Base-by-base conservation (phyloP, 768 basidiomycete species). In the Tylopilus vinaceipallidus region DNA sequence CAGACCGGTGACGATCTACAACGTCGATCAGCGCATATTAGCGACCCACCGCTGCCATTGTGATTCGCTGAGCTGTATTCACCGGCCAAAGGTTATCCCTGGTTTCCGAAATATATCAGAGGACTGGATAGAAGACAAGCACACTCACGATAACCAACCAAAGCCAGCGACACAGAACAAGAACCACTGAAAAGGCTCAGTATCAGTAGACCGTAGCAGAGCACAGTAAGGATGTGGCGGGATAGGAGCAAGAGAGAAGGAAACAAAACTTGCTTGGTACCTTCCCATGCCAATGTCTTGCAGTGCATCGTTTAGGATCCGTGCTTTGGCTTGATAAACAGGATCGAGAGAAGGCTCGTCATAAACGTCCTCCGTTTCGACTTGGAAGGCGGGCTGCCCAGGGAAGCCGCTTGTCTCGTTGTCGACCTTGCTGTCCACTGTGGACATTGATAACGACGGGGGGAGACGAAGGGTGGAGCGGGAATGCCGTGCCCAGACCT, bases 61-160 rank as follows among this genome's bases (percentile, higher is more conserved):
- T 24, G n/a, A n/a, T n/a, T n/a, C n/a, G 26, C 14, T 32, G 30
- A 42, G 11, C 17, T 46, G 40, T 40, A 62, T 81, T 51, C 57
- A 87, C 84, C 17, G 84, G 84, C 86, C 86, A 88, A 23, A 85
- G 75, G 56, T 82, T 86, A 58, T 87, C 85, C 16, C 85, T 61
- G 27, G 27, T 83, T 59, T 6, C 46, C 26, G 16, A 17, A 13
- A 32, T 37, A 23, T 27, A 47, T 63, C 36, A 60, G 29, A 12
- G 35, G 26, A 11, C 11, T 2, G 1, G 4, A 33, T 38, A 13
- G 20, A 29, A 9, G 42, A 43, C 9, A 39, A 37, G 29, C 11
- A 45, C 33, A 73, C 83, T 65, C 63, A 86, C 84, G 83, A 80
- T 50, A 87, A 76, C 85, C 84, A 88, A 44, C 86, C 86, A 66